Evolutionary conservation across 225 moss, liverwort and hornwort genomes (phyloP).

Genomic region (Bryoerythrophyllum caledonicum): DNA sequence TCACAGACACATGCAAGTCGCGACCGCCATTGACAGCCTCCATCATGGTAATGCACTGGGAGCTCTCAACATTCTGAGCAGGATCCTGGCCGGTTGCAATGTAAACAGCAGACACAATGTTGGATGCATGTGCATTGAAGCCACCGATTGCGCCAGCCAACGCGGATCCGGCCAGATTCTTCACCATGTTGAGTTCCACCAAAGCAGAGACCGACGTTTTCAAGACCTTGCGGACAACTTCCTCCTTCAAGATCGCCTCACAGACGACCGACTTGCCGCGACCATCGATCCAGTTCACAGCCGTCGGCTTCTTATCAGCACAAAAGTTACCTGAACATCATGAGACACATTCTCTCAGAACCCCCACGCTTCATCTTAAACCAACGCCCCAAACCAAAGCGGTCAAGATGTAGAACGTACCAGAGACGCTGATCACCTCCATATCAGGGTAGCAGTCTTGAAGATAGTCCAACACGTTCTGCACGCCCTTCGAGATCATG

Average conservation of each 20-base stretch:
- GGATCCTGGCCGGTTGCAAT: constrained; percentile 74
- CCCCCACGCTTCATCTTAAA: neutral
- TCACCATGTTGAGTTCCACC: constrained; percentile 62
- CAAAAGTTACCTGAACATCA: constrained; percentile 56
- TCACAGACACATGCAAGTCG: constrained; percentile 69
- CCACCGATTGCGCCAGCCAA: constrained; percentile 68
- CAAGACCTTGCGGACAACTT: constrained; percentile 60
- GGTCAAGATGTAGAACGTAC: constrained; percentile 23
- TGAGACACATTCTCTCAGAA: constrained; percentile 11
- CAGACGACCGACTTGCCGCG: constrained; percentile 71
- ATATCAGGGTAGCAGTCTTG: constrained; percentile 61
- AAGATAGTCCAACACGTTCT: constrained; percentile 63
- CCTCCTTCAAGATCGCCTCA: constrained; percentile 51
- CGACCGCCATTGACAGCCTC: constrained; percentile 64
- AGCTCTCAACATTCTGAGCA: constrained; percentile 70
- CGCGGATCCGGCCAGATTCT: constrained; percentile 69
- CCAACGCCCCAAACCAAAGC: neutral
- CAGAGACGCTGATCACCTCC: constrained; percentile 65
- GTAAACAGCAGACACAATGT: constrained; percentile 64
- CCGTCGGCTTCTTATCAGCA: constrained; percentile 72
- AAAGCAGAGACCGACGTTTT: constrained; percentile 65
- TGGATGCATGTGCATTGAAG: constrained; percentile 69
- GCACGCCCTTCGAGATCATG: constrained; percentile 71
- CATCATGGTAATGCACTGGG: constrained; percentile 76
- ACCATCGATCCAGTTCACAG: constrained; percentile 70